Percentiles rank a stretch among this genome's conserved stretches.
phyloP scores from a whole-genome alignment of 257 asterid species.

The Solanum chiquidenum region DNA sequence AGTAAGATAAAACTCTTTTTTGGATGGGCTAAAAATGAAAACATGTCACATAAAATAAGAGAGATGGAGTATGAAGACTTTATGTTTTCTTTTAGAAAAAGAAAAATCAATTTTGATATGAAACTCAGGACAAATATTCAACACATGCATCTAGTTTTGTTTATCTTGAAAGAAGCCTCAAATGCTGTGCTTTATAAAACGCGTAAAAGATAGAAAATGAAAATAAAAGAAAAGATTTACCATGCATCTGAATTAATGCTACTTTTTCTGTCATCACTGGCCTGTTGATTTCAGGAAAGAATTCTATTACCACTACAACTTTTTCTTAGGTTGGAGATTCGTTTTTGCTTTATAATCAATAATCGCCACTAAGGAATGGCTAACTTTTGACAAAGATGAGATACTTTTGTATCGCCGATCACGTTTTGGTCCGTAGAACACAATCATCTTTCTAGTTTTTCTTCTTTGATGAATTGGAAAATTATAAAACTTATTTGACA shows the following conservation, averaged over 20 bases:
- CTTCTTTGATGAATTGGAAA: no score
- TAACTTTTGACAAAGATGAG: constrained; percentile 42
- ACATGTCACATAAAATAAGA: no score
- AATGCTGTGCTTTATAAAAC: background rate
- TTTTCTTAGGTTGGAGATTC: background rate
- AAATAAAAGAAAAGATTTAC: background rate
- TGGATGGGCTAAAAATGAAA: rapidly evolving
- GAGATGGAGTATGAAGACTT: no score
- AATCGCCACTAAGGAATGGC: constrained; percentile 1
- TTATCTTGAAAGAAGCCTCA: background rate
- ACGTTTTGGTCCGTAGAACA: background rate
- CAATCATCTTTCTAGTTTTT: background rate
- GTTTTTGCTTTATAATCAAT: constrained; percentile 1
- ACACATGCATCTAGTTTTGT: background rate
- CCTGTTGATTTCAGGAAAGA: background rate
- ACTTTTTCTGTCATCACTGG: background rate
- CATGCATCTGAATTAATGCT: background rate
- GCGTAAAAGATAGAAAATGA: background rate
- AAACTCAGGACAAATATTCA: no score
- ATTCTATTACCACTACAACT: background rate
- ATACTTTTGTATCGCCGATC: constrained; percentile 32
- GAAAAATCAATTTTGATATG: no score
- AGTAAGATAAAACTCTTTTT: no score
- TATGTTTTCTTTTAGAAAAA: no score
- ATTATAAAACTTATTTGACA: no score